Evolutionary conservation across 805 yeast species (phyloP).

Genomic region (Candida dajiaensis): DNA sequence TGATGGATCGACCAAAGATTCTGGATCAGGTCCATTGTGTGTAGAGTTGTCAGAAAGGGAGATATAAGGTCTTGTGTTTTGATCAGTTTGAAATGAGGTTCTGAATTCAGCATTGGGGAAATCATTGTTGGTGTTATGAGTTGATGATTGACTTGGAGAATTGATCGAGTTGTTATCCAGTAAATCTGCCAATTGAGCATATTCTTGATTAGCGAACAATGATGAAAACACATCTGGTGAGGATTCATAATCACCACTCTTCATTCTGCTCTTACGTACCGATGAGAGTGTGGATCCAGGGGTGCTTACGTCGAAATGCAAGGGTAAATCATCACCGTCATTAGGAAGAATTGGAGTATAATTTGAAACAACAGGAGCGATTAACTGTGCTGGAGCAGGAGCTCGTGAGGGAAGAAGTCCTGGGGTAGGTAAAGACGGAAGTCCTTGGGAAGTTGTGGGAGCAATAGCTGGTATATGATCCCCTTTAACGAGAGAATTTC

Average conservation of each 20-base stretch:
- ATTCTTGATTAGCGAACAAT: slow-evolving; percentile 35
- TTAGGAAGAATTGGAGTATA: background rate
- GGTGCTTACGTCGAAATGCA: background rate
- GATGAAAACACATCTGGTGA: slow-evolving; percentile 26
- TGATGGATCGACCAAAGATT: slow-evolving; percentile 6
- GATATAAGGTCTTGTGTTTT: slow-evolving; percentile 25
- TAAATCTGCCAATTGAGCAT: slow-evolving; percentile 34
- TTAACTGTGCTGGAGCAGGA: no score
- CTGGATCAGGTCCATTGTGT: slow-evolving; percentile 4
- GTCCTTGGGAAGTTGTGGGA: no score
- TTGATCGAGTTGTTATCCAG: slow-evolving; percentile 20
- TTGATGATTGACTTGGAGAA: slow-evolving; percentile 19
- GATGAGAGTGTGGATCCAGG: background rate
- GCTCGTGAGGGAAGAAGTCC: no score
- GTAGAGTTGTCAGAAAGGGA: slow-evolving; percentile 23
- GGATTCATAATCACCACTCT: slow-evolving; percentile 4
- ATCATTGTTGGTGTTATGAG: slow-evolving; percentile 7
- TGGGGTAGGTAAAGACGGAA: no score
- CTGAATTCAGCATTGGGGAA: slow-evolving; percentile 21
- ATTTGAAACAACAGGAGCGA: background rate
- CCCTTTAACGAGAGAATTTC: background rate
- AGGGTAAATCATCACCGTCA: background rate
- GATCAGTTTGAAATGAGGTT: slow-evolving; percentile 22
- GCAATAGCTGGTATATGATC: background rate
- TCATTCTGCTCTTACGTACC: background rate